Base-by-base conservation (phyloP, 2,329 filamentous ascomycete genomes). In the Colletotrichum sp. region DNA sequence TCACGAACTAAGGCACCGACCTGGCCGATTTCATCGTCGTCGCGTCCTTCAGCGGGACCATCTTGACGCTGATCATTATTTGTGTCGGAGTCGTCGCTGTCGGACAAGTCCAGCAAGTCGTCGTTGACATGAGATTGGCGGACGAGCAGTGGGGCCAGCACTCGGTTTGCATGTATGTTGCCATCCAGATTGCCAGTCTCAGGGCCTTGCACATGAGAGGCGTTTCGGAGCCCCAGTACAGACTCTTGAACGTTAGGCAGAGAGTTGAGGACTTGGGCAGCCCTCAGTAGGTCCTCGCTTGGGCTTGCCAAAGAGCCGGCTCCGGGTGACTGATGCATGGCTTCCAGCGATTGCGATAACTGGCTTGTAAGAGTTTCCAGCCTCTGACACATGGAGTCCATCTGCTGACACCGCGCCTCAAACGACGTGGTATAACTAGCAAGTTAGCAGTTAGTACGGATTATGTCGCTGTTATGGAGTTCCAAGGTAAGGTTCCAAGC, bases 321-420 rank as follows among this genome's bases (percentile, higher is more conserved):
- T 18, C 28, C 34, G 4, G n/a, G 12, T 16, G 38, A 55, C 52
- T 43, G 36, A 48, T 62, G 56, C 5, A 73, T 48, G 5, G 24
- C 36, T 24, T 56, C 65, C n/a, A 76, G 75, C 12, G 72, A 74
- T 10, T 68, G 63, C 7, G 78, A 68, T 1, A 81, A 71, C 32
- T 79, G 72, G 6, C 59, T 65, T 9, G 78, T 72, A 3, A 81
- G 65, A 5, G 14, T 21, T 32, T 81, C 80, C 3, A 81, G 75
- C n/a, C 78, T 74, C 21, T 78, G 67, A 62, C 79, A 80, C n/a
- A 81, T 72, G 2, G 62, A 5, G 30, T 80, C 79, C 63, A 81
- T 74, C 56, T 81, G 76, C 32, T 81, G 79, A 36, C 76, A 81
- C 18, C 78, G 72, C 1, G 77, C 79, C 63, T 81, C 80, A 8